Evolutionary conservation across 345 rosid species (phyloP), one percentile per base, ranked within the genome.

Genomic region (Citrus hindsii): DNA sequence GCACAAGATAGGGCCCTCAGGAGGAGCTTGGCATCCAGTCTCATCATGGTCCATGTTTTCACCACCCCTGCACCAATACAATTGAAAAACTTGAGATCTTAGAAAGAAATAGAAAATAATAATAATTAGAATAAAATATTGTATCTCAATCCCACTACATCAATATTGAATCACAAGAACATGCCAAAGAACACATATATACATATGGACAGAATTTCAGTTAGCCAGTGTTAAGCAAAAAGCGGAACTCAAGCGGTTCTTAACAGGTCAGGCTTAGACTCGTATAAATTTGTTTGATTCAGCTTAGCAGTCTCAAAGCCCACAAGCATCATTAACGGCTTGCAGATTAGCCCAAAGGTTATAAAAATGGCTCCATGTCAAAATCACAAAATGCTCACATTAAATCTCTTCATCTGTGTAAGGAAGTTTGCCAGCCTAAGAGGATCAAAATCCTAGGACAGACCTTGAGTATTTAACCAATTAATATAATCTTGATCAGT

Each of bases 1-100:
- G 80, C 98, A 94, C 51, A 91, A 84, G 82, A 88, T 89, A 9
- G 97, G 93, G 48, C 92, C 84, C 82, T 94, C 97, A 0, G 93
- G 98, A 67, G 94, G 90, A 79, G 94, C 90, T 81, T 93, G 97
- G 87, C 97, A 94, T 85, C 94, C 97, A 77, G 98, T 94, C 88
- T 94, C 93, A 78, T 94, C 92, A 56, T 91, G 94, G 84, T 92
- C 97, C 97, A 91, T 92, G 79, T 87, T 87, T 83, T 77, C 84
- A 77, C 81, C 80, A 75, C 83, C 79, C 82, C 88, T 90, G 81
- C 80, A 82, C 38, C 60, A 72, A 72, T 74, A 56, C 22, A 6
- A 35, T 2, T 0, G 7, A 48, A 74, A 42, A 46, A 22, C 9
- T 66, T 35, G 65, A 74, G 16, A 66, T 56, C 71, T 68, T 35